phyloP scores from a whole-genome alignment of 371 early-diverging fungal genomes.

The Mucor velutinosus region DNA sequence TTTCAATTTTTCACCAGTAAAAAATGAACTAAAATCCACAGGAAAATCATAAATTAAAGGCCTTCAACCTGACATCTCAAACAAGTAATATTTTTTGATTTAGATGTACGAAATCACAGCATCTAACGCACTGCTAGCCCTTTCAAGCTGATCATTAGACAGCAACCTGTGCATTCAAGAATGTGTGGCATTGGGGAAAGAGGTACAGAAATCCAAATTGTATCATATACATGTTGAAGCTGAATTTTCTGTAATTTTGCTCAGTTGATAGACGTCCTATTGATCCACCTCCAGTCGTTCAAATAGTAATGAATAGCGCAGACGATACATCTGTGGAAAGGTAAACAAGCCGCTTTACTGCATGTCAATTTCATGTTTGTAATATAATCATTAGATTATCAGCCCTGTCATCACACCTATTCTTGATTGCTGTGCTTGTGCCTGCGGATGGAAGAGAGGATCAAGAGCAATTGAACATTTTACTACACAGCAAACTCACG shows the following conservation, averaged over 20 bases:
- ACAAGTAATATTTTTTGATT: not conserved
- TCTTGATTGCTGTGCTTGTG: slow-evolving; percentile 39
- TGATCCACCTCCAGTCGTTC: slow-evolving; percentile 50
- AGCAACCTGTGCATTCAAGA: slow-evolving; percentile 55
- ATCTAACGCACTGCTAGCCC: slow-evolving; percentile 17
- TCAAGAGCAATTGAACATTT: slow-evolving; percentile 14
- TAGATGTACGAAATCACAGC: not conserved
- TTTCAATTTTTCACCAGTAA: not conserved
- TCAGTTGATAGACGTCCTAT: slow-evolving; percentile 51
- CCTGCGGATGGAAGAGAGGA: slow-evolving; percentile 16
- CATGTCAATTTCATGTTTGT: not conserved
- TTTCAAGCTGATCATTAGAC: slow-evolving; percentile 41
- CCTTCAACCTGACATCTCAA: not conserved
- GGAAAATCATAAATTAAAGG: not conserved
- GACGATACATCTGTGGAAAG: slow-evolving; percentile 6
- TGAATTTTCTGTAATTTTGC: not conserved
- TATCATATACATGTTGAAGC: not conserved
- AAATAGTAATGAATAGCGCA: slow-evolving; percentile 27
- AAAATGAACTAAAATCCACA: slow-evolving; percentile 2
- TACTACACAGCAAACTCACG: slow-evolving; percentile 30
- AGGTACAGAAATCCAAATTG: slow-evolving; percentile 24
- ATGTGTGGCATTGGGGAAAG: slow-evolving; percentile 56
- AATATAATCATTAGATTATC: slow-evolving; percentile 9
- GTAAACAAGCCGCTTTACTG: not conserved
- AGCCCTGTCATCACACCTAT: slow-evolving; percentile 29